Base-by-base conservation (phyloP, 2,329 filamentous ascomycete genomes). In the Colletotrichum gigasporum region DNA sequence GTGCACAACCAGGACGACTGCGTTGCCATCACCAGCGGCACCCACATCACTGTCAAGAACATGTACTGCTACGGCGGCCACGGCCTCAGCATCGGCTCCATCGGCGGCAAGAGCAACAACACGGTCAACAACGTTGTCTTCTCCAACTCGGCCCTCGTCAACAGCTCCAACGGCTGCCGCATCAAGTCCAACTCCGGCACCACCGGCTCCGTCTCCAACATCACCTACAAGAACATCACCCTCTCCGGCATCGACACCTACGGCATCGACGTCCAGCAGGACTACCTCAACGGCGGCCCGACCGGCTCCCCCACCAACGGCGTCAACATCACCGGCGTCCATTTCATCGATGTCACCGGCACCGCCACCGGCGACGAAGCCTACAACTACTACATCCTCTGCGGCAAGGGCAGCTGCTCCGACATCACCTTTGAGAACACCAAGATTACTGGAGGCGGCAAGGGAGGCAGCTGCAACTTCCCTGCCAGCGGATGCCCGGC, bases 21-120 rank as follows among this genome's bases (percentile, higher is more conserved):
- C 61, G 73, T 82, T 1, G 79, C 79, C 4, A 79, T 79, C 69
- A 83, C 82, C 64, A 75, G 76, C 0, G 77, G 79, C 9, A 71
- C 75, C 55, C 77, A 79, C 44, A 72, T 80, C 22, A 77, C 75
- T 2, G 78, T 83, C 5, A 70, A 73, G 14, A 72, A 72, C 4
- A 74, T 84, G 22, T 78, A 75, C 35, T 85, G 82, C 69, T 78
- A 72, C 3, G 80, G 81, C 14, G 80, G 79, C 8, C 82, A 83
- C 47, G 81, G 82, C 7, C 68, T 84, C 8, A 82, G 79, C 2
- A 80, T 84, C 5, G 82, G 82, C 4, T 81, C 78, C 2, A 71
- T 84, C 5, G 82, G 81, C 0, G 76, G 76, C 37, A 69, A 69
- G 7, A 57, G 47, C 41, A 70, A 73, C n/a, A 80, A 83, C 62